phyloP scores from a whole-genome alignment of 1,284 basidiomycete genomes.

The Mycena citricolor region DNA sequence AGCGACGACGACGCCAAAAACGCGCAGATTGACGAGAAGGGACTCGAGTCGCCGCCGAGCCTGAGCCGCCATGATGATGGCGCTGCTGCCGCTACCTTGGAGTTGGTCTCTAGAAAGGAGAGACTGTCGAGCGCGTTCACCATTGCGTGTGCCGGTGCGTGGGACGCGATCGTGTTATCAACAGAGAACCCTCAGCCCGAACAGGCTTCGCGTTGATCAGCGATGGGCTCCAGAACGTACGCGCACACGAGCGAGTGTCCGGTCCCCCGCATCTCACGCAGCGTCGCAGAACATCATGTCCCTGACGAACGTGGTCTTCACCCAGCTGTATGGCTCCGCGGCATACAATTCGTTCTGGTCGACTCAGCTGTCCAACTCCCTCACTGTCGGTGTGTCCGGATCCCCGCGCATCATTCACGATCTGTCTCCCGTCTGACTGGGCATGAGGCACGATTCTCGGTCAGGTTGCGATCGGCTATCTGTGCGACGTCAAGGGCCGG shows the following conservation, averaged over 20 bases:
- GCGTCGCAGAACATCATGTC: conserved; percentile 19
- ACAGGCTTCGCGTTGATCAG: conserved; percentile 20
- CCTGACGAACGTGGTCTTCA: conserved; percentile 20
- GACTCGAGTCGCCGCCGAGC: no score
- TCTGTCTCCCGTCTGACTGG: conserved; percentile 27
- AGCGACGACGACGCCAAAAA: no score
- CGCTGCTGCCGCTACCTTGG: no score
- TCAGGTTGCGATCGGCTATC: conserved; percentile 65
- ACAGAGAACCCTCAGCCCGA: not conserved
- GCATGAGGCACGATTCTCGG: conserved; percentile 57
- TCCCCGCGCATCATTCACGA: conserved; percentile 17
- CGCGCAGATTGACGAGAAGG: no score
- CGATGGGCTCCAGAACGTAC: conserved; percentile 21
- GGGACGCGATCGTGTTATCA: not conserved
- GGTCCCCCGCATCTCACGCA: not conserved
- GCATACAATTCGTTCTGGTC: conserved; percentile 32
- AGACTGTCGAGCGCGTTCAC: conserved; percentile 19
- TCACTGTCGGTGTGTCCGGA: conserved; percentile 59
- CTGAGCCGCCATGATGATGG: no score
- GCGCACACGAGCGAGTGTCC: not conserved
- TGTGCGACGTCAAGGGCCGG: conserved; percentile 72
- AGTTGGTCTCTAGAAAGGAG: conserved; percentile 11
- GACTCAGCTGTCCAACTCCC: conserved; percentile 72
- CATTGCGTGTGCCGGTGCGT: conserved; percentile 17
- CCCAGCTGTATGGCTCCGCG: conserved; percentile 13